These are phyloP conservation scores for Angomonas deanei DNA, from an alignment of 208 protist species.

Conservation along the genomic window DNA sequence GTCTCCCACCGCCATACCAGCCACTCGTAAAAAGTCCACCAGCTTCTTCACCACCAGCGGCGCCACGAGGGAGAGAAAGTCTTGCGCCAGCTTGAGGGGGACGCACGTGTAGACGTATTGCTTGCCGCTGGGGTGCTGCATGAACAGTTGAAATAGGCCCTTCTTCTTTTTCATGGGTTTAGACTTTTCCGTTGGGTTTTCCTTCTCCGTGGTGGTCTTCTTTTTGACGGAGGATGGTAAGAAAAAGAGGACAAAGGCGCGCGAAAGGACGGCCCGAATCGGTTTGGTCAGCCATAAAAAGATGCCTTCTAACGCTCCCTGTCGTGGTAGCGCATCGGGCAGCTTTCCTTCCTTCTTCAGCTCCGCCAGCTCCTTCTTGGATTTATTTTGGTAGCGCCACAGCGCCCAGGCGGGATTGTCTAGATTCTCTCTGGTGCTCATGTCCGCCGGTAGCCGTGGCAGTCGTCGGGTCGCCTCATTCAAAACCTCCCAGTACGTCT, in stretches of 20 bases:
- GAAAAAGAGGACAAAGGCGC: constrained; percentile 40
- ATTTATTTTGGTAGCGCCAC: constrained; percentile 8
- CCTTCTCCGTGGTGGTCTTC: not conserved
- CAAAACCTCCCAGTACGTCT: constrained; percentile 24
- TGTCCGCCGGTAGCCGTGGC: constrained; percentile 33
- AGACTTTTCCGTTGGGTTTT: too few species aligned
- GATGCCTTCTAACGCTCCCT: constrained; percentile 1
- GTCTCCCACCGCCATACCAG: constrained; percentile 15
- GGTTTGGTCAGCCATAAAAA: constrained; percentile 32
- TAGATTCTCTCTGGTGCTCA: constrained; percentile 30
- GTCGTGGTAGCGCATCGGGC: not conserved
- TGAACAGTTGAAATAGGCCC: constrained; percentile 55
- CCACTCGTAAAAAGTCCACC: constrained; percentile 45
- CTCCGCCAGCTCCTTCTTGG: not conserved
- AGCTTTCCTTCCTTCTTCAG: not conserved
- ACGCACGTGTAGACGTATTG: constrained; percentile 59
- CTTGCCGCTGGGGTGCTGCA: constrained; percentile 50
- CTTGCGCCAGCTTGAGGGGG: constrained; percentile 53
- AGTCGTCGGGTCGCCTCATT: constrained; percentile 32
- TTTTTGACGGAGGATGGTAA: constrained; percentile 13
- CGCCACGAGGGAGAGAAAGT: constrained; percentile 37
- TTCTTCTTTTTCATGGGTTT: constrained; percentile 1
- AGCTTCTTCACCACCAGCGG: constrained; percentile 43
- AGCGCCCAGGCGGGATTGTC: constrained; percentile 39
- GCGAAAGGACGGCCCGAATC: constrained; percentile 21